Conservation (phyloP, 2,329 filamentous ascomycete genomes). For the Ophiostoma quercus region DNA sequence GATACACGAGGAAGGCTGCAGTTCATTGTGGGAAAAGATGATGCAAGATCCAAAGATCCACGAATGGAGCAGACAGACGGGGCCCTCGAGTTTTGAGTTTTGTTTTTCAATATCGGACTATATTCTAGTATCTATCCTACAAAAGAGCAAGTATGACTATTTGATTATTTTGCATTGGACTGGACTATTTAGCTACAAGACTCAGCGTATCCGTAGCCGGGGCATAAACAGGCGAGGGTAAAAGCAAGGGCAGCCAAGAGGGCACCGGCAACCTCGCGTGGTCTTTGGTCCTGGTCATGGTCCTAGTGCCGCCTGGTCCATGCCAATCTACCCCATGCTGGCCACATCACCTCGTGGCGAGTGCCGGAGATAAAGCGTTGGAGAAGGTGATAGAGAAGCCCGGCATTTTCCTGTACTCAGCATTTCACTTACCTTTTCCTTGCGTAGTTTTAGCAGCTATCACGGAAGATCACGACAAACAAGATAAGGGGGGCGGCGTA, state of each 20-base stretch:
- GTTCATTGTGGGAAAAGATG: neutral
- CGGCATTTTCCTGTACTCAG: conserved; percentile 4
- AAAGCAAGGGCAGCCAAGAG: conserved; percentile 1
- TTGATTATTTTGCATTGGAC: neutral
- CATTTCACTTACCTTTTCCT: neutral
- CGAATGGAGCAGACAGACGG: neutral
- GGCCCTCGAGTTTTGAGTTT: conserved; percentile 6
- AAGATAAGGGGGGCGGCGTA: conserved; percentile 7
- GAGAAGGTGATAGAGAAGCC: neutral
- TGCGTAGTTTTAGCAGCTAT: conserved; percentile 15
- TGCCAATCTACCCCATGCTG: conserved; percentile 11
- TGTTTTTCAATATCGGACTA: neutral
- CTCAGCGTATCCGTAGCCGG: neutral
- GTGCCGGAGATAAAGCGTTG: conserved; percentile 7
- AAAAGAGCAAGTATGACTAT: neutral
- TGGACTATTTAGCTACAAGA: neutral
- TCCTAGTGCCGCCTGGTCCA: neutral
- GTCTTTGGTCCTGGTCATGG: neutral
- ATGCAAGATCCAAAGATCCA: neutral
- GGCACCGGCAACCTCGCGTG: conserved; percentile 4
- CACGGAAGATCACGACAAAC: conserved; percentile 14
- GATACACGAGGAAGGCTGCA: neutral
- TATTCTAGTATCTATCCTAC: neutral
- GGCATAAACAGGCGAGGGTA: neutral
- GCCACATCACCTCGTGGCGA: conserved; percentile 4